phyloP scores from a whole-genome alignment of 176 grass and related monocot species.

The Carex myosuroides region DNA sequence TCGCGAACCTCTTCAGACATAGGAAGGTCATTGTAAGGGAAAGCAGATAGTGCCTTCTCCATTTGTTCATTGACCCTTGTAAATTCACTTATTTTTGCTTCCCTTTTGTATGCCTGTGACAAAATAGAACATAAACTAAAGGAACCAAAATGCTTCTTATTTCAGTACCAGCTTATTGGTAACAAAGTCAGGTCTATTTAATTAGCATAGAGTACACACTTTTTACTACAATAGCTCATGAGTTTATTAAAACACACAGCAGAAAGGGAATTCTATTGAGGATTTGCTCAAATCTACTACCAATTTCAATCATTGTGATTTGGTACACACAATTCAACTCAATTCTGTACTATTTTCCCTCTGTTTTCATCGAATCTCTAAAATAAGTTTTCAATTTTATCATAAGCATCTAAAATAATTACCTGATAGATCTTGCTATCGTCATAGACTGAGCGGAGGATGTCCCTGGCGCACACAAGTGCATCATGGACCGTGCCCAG shows the following conservation, averaged over 20 bases:
- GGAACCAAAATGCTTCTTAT: neutral
- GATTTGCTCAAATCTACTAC: neutral
- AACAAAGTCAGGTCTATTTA: neutral
- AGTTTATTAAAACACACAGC: neutral
- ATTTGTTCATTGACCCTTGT: constrained; percentile 44
- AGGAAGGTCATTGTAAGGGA: constrained; percentile 49
- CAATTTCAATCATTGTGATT: neutral
- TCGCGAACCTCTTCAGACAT: constrained; percentile 82
- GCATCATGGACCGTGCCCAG: constrained; percentile 31
- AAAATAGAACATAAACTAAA: neutral
- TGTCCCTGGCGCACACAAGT: constrained; percentile 44
- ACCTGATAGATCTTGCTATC: constrained; percentile 96
- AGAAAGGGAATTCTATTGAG: neutral
- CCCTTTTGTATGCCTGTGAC: constrained; percentile 47
- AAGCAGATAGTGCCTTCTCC: constrained; percentile 40
- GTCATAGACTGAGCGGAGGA: constrained; percentile 50
- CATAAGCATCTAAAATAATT: neutral
- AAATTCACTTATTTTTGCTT: constrained; percentile 36
- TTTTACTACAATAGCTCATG: neutral
- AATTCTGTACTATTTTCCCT: neutral
- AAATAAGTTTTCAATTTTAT: neutral
- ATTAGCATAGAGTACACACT: neutral
- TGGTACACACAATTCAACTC: neutral
- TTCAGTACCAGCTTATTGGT: neutral
- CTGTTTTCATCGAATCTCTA: neutral